Evolutionary conservation across 768 basidiomycete species (phyloP).

Genomic region (Lactarius evosmus): DNA sequence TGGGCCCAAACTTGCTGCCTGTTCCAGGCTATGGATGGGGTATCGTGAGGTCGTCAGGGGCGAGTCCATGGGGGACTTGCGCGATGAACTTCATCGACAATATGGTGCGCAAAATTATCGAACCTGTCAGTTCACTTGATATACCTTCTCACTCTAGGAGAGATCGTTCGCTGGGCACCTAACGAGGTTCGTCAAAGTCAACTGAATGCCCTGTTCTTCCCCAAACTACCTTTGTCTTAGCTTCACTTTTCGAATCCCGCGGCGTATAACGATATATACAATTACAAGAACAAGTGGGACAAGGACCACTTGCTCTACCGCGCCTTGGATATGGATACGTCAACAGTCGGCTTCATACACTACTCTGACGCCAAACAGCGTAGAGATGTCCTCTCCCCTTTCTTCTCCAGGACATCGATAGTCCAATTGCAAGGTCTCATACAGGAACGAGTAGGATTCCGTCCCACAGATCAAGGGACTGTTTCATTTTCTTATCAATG

Average conservation of each 20-base stretch:
- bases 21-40: background rate
- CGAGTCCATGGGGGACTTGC: background rate
- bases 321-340: slow-evolving; percentile 5
- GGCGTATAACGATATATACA: too few species aligned
- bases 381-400: background rate
- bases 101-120: background rate
- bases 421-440: slow-evolving; percentile 3
- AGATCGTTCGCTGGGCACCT: background rate
- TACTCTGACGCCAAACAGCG: background rate
- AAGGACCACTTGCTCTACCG: background rate
- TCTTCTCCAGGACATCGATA: slow-evolving; percentile 5
- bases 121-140: too few species aligned
- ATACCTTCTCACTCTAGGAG: background rate
- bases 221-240: background rate
- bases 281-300: too few species aligned
- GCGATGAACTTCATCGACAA: background rate
- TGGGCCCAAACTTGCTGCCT: background rate
- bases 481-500: too few species aligned
- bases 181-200: slow-evolving; percentile 4
- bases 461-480: too few species aligned
- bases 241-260: background rate
- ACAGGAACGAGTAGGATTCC: background rate
- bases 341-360: background rate
- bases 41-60: background rate
- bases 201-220: too few species aligned